Conservation (phyloP, 1,139 yeast species). For the Candida sanyaensis region DNA sequence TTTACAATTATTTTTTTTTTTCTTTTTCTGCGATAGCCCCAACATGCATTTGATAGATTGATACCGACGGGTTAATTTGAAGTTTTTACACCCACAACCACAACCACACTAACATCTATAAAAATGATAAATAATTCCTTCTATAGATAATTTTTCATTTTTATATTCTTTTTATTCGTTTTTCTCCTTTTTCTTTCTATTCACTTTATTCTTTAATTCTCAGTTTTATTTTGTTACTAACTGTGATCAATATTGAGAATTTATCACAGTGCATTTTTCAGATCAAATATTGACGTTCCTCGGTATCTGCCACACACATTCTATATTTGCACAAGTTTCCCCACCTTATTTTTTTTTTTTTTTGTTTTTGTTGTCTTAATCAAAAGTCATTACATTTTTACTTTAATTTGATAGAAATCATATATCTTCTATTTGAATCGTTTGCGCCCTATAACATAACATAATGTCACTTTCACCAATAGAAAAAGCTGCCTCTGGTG, state of each 20-base stretch:
- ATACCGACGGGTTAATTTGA: not conserved
- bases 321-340: not conserved
- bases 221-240: not conserved
- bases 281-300: not conserved
- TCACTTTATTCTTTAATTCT: not conserved
- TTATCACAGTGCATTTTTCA: too few relatives aligned
- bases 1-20: not conserved
- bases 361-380: not conserved
- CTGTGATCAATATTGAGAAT: not conserved
- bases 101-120: not conserved
- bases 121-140: not conserved
- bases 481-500: constrained; percentile 84
- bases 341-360: not conserved
- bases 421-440: not conserved
- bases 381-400: not conserved
- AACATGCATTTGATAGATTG: not conserved
- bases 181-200: not conserved
- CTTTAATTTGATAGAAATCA: not conserved
- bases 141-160: not conserved
- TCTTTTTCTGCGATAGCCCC: constrained; percentile 1
- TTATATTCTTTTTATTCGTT: not conserved
- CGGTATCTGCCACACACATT: not conserved
- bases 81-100: not conserved
- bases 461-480: constrained; percentile 50
- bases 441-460: not conserved